A percentile compares a stretch with the other conserved stretches of the same genome.
Evolutionary conservation across 2,329 filamentous ascomycete genomes (phyloP).

Genomic region (Hortaea werneckii): DNA sequence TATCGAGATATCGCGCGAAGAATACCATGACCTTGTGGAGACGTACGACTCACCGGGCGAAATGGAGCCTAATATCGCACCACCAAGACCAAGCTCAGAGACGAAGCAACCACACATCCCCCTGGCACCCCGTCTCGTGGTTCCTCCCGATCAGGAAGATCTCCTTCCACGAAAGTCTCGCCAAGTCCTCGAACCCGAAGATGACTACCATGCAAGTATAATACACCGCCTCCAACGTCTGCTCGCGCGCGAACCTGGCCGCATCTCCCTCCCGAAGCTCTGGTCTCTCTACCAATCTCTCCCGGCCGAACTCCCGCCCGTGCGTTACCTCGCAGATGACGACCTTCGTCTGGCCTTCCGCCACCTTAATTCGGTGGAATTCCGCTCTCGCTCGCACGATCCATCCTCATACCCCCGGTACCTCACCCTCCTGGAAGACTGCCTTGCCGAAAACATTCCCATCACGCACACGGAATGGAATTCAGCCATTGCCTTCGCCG

Average conservation of each 20-base stretch:
- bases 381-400: constrained; percentile 35
- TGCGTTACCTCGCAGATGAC: constrained; percentile 38
- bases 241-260: constrained; percentile 9
- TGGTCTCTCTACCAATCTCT: constrained; percentile 45
- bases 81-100: constrained; percentile 1
- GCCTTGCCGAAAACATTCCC: constrained; percentile 61
- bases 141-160: constrained; percentile 19
- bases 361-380: constrained; percentile 53
- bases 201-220: constrained; percentile 11
- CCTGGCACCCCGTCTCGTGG: constrained; percentile 22
- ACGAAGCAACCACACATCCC: constrained; percentile 1
- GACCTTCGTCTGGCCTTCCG: constrained; percentile 56
- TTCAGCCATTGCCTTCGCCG: constrained; percentile 67
- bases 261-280: constrained; percentile 24
- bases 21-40: constrained; percentile 39
- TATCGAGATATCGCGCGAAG: constrained; percentile 16
- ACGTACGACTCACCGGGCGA: constrained; percentile 29
- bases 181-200: constrained; percentile 9
- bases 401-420: constrained; percentile 65
- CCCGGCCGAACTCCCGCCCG: constrained; percentile 37
- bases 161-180: not conserved
- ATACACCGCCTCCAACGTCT: constrained; percentile 9
- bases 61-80: constrained; percentile 2
- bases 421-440: constrained; percentile 72
- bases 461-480: constrained; percentile 69